Evolutionary conservation across 306 rosid species (phyloP).

Genomic region (Datisca glomerata): DNA sequence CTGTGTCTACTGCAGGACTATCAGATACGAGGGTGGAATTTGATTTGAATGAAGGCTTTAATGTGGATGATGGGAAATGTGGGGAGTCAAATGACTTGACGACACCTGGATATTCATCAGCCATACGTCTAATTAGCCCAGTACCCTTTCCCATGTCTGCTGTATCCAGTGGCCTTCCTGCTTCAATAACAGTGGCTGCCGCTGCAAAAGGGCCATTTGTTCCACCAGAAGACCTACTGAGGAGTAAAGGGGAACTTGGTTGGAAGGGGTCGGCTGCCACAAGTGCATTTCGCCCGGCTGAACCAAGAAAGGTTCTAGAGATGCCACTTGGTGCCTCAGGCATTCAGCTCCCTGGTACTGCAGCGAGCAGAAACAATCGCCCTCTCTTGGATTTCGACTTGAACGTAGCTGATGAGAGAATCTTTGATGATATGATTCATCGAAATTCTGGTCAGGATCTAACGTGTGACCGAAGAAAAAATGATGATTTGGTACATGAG

Average conservation of each 20-base stretch:
- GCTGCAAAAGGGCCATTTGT: constrained; percentile 57
- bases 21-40: constrained; percentile 46
- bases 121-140: constrained; percentile 34
- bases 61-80: constrained; percentile 46
- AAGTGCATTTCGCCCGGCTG: constrained; percentile 86
- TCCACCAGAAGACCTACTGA: constrained; percentile 55
- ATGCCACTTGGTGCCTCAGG: constrained; percentile 15
- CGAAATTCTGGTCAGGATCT: constrained; percentile 15
- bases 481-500: constrained; percentile 12
- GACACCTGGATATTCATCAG: constrained; percentile 23
- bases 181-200: constrained; percentile 55
- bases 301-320: constrained; percentile 52
- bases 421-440: constrained; percentile 39
- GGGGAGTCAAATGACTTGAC: constrained; percentile 22
- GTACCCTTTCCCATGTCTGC: constrained; percentile 37
- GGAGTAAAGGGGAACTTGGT: constrained; percentile 53
- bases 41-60: constrained; percentile 68
- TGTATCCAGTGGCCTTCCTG: constrained; percentile 27
- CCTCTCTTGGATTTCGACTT: constrained; percentile 47
- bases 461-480: constrained; percentile 13
- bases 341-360: constrained; percentile 13
- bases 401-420: constrained; percentile 59
- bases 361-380: constrained; percentile 30
- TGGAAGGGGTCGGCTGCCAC: constrained; percentile 84
- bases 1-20: constrained; percentile 28